Evolutionary conservation across 768 basidiomycete genomes (phyloP), one percentile per base, ranked within the genome.

Genomic region (Mycena rosella): DNA sequence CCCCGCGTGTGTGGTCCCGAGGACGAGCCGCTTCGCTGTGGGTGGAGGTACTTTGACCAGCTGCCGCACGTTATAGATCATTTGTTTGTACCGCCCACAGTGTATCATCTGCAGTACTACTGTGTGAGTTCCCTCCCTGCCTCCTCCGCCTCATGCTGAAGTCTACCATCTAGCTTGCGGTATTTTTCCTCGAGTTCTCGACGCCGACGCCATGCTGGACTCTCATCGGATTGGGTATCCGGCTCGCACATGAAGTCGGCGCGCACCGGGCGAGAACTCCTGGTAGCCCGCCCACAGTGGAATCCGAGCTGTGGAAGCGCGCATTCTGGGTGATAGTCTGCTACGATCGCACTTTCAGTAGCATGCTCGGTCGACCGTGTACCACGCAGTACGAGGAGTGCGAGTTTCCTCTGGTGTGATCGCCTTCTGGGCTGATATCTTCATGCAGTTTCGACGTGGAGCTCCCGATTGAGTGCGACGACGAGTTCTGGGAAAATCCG

Each of bases 121-220:
- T 57, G 54, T 38, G 67, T 68, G 51, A 20, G 67, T 62, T 2
- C 29, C 17, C 49, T 29, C 2, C 32, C 14, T 17, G 30, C 20
- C 20, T 58, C 36, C 40, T 40, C 17, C 55, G 90, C 89, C 75
- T 91, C 22, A 80, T 84, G 13, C 78, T 89, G 22, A 84, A 85
- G 71, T 85, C 85, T n/a, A n/a, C n/a, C n/a, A n/a, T n/a, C n/a
- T n/a, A n/a, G n/a, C n/a, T n/a, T n/a, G n/a, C n/a, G n/a, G n/a
- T n/a, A n/a, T n/a, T n/a, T n/a, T n/a, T n/a, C n/a, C n/a, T n/a
- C n/a, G n/a, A n/a, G n/a, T n/a, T n/a, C 3, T 87, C 86, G 1
- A 83, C 86, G 0, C 89, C 88, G 1, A 87, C 90, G 56, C 83
- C 86, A 17, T 86, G 84, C 65, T 94, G 93, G 93, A 86, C 86